Base-by-base conservation (phyloP, 345 rosid genomes). In the Cardamine occulta region DNA sequence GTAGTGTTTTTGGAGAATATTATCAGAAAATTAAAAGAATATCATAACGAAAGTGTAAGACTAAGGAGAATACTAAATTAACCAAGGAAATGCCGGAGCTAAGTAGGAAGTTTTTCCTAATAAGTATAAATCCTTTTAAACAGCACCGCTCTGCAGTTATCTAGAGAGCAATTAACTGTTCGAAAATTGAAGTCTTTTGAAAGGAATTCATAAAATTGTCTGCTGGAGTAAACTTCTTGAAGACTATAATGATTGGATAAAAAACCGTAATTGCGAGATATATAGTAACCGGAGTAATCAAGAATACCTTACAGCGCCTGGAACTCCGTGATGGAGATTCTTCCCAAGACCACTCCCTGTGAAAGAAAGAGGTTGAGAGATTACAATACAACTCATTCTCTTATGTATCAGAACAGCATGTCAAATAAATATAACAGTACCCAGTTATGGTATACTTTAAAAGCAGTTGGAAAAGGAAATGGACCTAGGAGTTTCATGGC, bases 231-330 rank as follows among this genome's bases (percentile, higher is more conserved):
- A 18, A 49, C 35, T 48, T 58, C 39, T 58, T 26, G 9, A 55
- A 40, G 49, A 37, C 57, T 58, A 55, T 55, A 65, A 35, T 62
- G 59, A 52, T 11, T 56, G 48, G 29, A 2, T 8, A 37, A 39
- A 63, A 47, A 26, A 18, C 1, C 1, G 67, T 32, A 56, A 55
- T 11, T 26, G 23, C 29, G 14, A 0, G 18, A 45, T 65, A 48
- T 56, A 63, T 54, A 60, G 62, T 31, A 47, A 49, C 15, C 51
- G 15, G 14, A 66, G 32, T 49, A 66, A 72, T 52, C 31, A 58
- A 60, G 39, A 78, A 62, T 74, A 88, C 95, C 95, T 86, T 88
- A 64, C 52, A 77, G 48, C 5, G 66, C 82, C 76, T 83, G 55
- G 82, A 56, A 77, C 66, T 59, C 60, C 48, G 74, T 70, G 83